phyloP scores from a whole-genome alignment of 345 rosid species.

The Citrus trifoliata region DNA sequence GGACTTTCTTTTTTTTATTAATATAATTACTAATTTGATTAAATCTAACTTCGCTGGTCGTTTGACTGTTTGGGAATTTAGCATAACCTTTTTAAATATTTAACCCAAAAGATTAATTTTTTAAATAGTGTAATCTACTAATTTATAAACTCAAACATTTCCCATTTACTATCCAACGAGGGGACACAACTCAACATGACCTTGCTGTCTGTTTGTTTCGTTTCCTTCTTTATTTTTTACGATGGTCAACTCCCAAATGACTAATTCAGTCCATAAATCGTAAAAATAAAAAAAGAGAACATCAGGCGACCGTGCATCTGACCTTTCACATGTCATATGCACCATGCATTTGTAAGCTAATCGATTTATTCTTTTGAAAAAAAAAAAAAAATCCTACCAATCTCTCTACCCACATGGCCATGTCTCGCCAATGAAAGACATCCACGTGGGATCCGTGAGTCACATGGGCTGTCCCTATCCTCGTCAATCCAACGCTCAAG shows the following conservation, averaged over 20 bases:
- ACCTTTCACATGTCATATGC: constrained; percentile 19
- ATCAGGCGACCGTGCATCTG: constrained; percentile 10
- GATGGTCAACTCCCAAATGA: background rate
- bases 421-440: constrained; percentile 22
- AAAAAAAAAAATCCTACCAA: background rate
- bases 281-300: background rate
- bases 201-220: no score
- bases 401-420: constrained; percentile 22
- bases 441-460: constrained; percentile 26
- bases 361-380: background rate
- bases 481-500: constrained; percentile 30
- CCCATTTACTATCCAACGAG: no score
- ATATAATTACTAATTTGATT: no score
- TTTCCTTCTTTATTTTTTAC: background rate
- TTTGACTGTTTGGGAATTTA: no score
- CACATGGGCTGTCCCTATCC: constrained; percentile 32
- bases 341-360: background rate
- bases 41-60: no score
- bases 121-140: no score
- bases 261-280: background rate
- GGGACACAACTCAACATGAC: no score
- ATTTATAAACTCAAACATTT: no score
- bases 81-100: no score
- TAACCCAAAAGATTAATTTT: no score
- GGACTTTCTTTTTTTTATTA: background rate